phyloP scores from a whole-genome alignment of 805 yeast species.

The Suhomyces pyralidae region DNA sequence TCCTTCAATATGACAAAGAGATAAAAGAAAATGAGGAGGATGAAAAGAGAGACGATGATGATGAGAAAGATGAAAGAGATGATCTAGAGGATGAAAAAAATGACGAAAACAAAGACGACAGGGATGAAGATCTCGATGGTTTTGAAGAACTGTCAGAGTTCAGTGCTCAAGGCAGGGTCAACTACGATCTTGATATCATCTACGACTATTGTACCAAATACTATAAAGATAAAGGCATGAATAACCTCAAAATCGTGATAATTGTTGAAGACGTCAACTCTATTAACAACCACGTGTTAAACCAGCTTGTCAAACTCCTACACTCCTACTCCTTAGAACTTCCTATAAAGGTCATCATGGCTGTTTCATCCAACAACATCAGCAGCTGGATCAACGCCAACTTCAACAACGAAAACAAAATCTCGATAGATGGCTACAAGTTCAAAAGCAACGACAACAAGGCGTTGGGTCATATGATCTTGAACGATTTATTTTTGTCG shows the following conservation, averaged over 20 bases:
- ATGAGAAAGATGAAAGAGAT: conserved; percentile 7
- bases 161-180: conserved; percentile 18
- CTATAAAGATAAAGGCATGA: conserved; percentile 5
- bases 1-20: background rate
- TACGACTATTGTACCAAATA: conserved; percentile 26
- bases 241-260: conserved; percentile 19
- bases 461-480: conserved; percentile 30
- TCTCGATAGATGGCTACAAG: conserved; percentile 27
- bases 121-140: conserved; percentile 6
- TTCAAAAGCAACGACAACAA: conserved; percentile 32
- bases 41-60: conserved; percentile 5
- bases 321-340: conserved; percentile 22
- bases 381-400: conserved; percentile 35
- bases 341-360: conserved; percentile 36
- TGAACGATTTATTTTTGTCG: conserved; percentile 29
- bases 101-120: conserved; percentile 1
- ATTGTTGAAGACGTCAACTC: conserved; percentile 39
- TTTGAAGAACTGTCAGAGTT: conserved; percentile 4
- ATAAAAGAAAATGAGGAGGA: background rate
- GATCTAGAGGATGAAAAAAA: conserved; percentile 9
- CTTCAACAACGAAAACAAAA: conserved; percentile 28
- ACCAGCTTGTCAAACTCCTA: conserved; percentile 32
- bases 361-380: conserved; percentile 34
- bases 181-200: conserved; percentile 36
- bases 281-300: conserved; percentile 30